Conservation (phyloP, 2,329 filamentous ascomycete species). For the Zymoseptoria passerinii region DNA sequence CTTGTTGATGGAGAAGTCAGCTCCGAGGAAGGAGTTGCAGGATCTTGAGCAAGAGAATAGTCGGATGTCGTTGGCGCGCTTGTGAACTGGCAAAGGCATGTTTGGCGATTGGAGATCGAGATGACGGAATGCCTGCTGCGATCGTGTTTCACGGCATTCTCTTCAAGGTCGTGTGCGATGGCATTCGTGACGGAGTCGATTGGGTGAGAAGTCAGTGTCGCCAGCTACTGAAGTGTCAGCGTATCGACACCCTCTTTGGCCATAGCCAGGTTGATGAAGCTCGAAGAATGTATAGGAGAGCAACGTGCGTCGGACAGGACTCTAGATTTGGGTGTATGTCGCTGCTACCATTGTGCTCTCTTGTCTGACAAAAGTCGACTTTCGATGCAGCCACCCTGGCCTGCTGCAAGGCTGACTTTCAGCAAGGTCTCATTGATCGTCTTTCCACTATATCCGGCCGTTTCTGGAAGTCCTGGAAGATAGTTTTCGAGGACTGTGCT, state of each 20-base stretch:
- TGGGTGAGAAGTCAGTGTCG: too few relatives aligned
- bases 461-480: too few relatives aligned
- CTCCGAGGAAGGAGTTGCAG: conserved; percentile 11
- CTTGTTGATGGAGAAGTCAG: conserved; percentile 7
- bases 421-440: too few relatives aligned
- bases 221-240: too few relatives aligned
- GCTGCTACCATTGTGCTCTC: not conserved
- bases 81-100: not conserved
- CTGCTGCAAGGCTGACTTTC: too few relatives aligned
- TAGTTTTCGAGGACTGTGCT: too few relatives aligned
- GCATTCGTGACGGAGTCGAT: too few relatives aligned
- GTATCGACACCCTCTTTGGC: too few relatives aligned
- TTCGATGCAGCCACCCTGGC: too few relatives aligned
- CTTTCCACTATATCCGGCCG: too few relatives aligned
- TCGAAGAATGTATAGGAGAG: not conserved
- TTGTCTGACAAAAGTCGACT: too few relatives aligned
- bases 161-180: not conserved
- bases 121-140: not conserved
- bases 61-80: not conserved
- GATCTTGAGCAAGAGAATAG: conserved; percentile 3
- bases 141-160: not conserved
- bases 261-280: too few relatives aligned
- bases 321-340: not conserved
- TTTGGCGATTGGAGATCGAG: not conserved
- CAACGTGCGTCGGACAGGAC: not conserved